These are phyloP conservation scores for Sugiyamaella grinbergsii DNA, from an alignment of 1,139 yeast species.

Conservation along the genomic window DNA sequence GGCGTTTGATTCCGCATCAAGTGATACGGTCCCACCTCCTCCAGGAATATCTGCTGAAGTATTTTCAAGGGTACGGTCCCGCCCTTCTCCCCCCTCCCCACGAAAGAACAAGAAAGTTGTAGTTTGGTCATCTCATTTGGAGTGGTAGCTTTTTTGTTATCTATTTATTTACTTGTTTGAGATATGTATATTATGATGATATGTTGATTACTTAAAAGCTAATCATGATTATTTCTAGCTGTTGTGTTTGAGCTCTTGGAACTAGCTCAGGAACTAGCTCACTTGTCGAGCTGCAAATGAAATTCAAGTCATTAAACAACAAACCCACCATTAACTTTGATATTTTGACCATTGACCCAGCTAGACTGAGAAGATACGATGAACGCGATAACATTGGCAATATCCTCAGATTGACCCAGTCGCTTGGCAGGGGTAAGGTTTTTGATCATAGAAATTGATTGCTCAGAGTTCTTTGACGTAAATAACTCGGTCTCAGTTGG, in stretches of 20 bases:
- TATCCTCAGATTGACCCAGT: conserved; percentile 36
- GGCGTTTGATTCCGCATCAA: not conserved
- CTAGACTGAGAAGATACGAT: conserved; percentile 32
- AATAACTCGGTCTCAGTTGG: conserved; percentile 32
- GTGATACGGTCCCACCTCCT: not conserved
- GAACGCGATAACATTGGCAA: conserved; percentile 35
- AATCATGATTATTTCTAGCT: not conserved
- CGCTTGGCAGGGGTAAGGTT: conserved; percentile 29
- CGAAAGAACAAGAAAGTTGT: conserved; percentile 14
- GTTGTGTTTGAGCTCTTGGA: no score
- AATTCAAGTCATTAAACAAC: conserved; percentile 21
- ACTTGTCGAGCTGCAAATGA: no score
- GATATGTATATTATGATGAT: conserved; percentile 6
- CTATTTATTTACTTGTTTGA: conserved; percentile 7
- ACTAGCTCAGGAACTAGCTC: no score
- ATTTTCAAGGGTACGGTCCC: conserved; percentile 1
- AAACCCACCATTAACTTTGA: conserved; percentile 36
- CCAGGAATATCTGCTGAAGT: conserved; percentile 4
- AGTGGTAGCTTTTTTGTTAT: conserved; percentile 12
- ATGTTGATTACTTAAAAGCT: no score
- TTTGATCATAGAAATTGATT: conserved; percentile 22
- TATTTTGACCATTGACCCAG: conserved; percentile 35
- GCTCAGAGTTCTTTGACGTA: conserved; percentile 23
- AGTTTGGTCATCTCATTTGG: conserved; percentile 15
- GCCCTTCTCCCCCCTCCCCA: conserved; percentile 6